Conservation (phyloP, 1,284 basidiomycete species). For the Austroboletus olivaceoglutinosus region DNA sequence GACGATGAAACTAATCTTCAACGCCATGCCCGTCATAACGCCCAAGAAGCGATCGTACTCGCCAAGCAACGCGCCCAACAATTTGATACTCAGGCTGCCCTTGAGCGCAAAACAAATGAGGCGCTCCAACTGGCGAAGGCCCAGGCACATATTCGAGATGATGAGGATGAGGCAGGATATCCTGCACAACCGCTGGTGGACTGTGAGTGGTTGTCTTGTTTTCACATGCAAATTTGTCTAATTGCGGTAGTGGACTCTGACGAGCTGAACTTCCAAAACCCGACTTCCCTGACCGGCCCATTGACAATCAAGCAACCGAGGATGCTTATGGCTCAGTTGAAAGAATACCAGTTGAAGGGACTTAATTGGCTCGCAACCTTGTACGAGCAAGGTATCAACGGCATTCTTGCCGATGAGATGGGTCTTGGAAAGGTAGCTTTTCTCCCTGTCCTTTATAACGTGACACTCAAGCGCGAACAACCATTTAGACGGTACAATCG, state of each 20-base stretch:
- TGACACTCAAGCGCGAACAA: not conserved
- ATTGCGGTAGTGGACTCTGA: conserved; percentile 78
- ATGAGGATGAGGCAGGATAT: conserved; percentile 37
- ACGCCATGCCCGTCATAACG: conserved; percentile 85
- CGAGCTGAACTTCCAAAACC: conserved; percentile 99
- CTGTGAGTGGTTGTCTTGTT: conserved; percentile 44
- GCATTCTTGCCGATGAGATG: conserved; percentile 99
- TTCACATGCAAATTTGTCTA: conserved; percentile 2
- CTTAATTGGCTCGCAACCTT: conserved; percentile 97
- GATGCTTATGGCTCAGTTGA: conserved; percentile 96
- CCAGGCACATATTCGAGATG: conserved; percentile 57
- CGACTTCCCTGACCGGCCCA: conserved; percentile 86
- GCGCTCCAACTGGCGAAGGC: conserved; percentile 65
- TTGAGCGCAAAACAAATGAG: conserved; percentile 80
- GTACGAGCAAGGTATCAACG: conserved; percentile 99
- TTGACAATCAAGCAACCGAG: conserved; percentile 89
- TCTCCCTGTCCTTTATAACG: not conserved
- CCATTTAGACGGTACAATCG: conserved; percentile 89
- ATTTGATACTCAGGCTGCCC: conserved; percentile 81
- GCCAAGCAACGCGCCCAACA: conserved; percentile 80
- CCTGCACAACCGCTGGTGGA: conserved; percentile 55
- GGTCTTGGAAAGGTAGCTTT: conserved; percentile 81
- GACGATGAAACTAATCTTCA: conserved; percentile 92
- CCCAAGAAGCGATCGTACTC: conserved; percentile 83
- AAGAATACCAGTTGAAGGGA: conserved; percentile 98